Percentiles rank a stretch among this genome's conserved stretches.
These are phyloP conservation scores for Annulohypoxylon truncatum DNA, from an alignment of 2,329 filamentous ascomycete species.

Conservation along the genomic window DNA sequence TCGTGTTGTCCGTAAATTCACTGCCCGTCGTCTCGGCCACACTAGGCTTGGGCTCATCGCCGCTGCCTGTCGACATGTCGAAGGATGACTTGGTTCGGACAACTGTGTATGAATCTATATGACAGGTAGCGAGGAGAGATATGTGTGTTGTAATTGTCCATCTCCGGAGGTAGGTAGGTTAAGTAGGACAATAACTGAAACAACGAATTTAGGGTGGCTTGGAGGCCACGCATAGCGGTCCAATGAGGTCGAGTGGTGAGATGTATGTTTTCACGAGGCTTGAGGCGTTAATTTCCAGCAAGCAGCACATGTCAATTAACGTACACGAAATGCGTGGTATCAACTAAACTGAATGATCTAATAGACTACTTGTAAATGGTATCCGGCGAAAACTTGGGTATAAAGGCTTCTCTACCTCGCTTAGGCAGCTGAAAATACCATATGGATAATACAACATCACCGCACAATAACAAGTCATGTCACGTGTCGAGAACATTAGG, in stretches of 20 bases:
- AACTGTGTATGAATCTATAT: neutral
- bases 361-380: neutral
- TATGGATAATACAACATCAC: no score
- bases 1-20: no score
- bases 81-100: neutral
- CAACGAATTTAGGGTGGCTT: neutral
- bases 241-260: neutral
- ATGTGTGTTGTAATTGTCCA: neutral
- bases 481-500: neutral
- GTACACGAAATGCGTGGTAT: neutral
- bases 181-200: neutral
- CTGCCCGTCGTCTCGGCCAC: no score
- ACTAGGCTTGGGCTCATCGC: no score
- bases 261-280: neutral
- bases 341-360: no score
- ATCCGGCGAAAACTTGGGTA: neutral
- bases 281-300: neutral
- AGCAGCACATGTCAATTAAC: neutral
- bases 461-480: neutral
- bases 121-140: neutral
- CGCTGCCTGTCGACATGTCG: no score
- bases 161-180: neutral
- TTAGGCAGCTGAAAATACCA: neutral
- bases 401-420: neutral
- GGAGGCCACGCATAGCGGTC: neutral